Conservation (phyloP, 495 filamentous ascomycete genomes). For the Gamarada debralockiae region DNA sequence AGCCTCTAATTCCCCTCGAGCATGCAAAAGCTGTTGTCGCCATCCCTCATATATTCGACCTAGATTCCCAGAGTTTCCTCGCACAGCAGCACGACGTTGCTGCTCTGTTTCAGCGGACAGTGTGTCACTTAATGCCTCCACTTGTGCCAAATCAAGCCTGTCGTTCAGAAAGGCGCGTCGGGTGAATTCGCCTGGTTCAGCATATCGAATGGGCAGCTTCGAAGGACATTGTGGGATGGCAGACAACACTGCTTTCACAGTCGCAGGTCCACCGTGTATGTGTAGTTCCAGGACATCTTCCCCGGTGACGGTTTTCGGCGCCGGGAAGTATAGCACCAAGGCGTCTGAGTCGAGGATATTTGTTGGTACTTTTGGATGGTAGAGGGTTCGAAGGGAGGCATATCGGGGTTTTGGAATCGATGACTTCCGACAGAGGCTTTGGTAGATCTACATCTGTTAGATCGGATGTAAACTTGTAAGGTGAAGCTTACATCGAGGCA, state of each 20-base stretch:
- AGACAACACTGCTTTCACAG: constrained; percentile 76
- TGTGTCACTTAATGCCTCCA: constrained; percentile 85
- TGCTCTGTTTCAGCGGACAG: constrained; percentile 89
- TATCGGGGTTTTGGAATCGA: constrained; percentile 66
- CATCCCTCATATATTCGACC: constrained; percentile 81
- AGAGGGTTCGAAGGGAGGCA: constrained; percentile 73
- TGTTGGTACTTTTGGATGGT: constrained; percentile 48
- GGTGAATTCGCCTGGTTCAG: constrained; percentile 95
- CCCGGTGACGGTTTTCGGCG: constrained; percentile 80
- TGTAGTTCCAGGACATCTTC: constrained; percentile 92
- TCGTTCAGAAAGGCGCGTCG: constrained; percentile 86
- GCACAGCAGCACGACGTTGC: constrained; percentile 81
- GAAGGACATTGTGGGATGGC: constrained; percentile 53
- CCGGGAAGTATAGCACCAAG: constrained; percentile 83
- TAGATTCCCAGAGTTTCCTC: constrained; percentile 65
- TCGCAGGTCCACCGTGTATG: constrained; percentile 87
- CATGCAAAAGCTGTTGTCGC: constrained; percentile 72
- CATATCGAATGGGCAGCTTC: constrained; percentile 66
- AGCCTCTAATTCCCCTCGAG: constrained; percentile 88
- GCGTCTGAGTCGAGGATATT: constrained; percentile 74
- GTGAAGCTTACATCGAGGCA: constrained; percentile 56
- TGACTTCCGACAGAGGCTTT: constrained; percentile 60
- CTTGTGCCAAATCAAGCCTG: constrained; percentile 83
- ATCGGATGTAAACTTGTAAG: background rate
- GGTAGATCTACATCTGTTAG: constrained; percentile 60